Base-by-base conservation (phyloP, 106 monocot species). In the Allium fistulosum region DNA sequence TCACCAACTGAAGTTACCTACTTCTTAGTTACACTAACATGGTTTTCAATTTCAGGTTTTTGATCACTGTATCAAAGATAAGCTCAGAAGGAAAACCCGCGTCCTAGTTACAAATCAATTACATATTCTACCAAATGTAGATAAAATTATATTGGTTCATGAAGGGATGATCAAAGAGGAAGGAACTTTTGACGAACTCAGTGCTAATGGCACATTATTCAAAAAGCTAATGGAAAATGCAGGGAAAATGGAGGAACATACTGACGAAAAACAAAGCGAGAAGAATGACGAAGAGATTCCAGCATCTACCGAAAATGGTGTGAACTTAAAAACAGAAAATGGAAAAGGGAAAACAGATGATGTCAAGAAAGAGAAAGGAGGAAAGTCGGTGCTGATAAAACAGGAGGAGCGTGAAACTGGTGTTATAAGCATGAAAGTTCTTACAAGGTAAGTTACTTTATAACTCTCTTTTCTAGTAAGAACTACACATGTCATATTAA, bases 141-240 rank as follows among this genome's bases (percentile, higher is more conserved):
- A 99, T 64, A 76, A 65, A 79, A 93, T 93, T 65, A 73, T 99
- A 61, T 57, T 99, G 48, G 85, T 99, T 72, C 99, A 99, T 87
- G 99, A 90, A 53, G 99, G 99, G 58, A 71, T 85, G 68, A 74
- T 99, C 11, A 99, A 93, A 80, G 99, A 99, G 74, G 82, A 85
- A 79, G 99, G 99, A 51, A 99, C 99, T 7, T 99, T 81, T 83
- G 99, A 99, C 64, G 84, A 93, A 76, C 85, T 99, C 62, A 93
- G 57, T 76, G 72, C 26, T 27, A 75, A 72, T 75, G 99, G 99
- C 26, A 56, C 72, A 2, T 70, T 93, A 26, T 99, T 99, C 65
- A 84, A 90, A 74, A 93, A 99, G 28, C 74, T 99, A 61, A 99
- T 99, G 99, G 99, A 99, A 81, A 99, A 90, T 99, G 99, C 99